phyloP scores from a whole-genome alignment of 2,329 filamentous ascomycete genomes.

The Sporothrix mexicana region DNA sequence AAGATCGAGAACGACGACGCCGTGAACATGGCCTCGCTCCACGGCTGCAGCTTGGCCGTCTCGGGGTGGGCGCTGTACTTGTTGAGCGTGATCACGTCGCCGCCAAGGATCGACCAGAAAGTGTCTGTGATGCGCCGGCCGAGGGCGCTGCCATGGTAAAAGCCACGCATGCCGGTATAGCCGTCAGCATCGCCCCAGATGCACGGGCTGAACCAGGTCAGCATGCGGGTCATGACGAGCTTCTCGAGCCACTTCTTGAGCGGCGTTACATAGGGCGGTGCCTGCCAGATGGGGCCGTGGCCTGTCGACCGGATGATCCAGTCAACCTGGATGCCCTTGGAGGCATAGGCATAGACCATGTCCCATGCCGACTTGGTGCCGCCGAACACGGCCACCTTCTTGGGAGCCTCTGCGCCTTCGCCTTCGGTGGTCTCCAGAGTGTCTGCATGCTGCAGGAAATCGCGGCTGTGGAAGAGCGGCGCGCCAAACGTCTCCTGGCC shows the following conservation, averaged over 20 bases:
- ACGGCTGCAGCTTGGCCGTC: conserved; percentile 60
- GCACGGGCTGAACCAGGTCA: conserved; percentile 78
- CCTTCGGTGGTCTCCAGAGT: conserved; percentile 46
- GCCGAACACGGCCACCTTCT: conserved; percentile 62
- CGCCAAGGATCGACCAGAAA: conserved; percentile 64
- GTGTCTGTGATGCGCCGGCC: conserved; percentile 60
- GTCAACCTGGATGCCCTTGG: conserved; percentile 60
- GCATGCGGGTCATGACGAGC: conserved; percentile 67
- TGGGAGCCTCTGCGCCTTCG: conserved; percentile 38
- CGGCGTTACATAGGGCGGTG: conserved; percentile 67
- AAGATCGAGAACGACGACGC: conserved; percentile 63
- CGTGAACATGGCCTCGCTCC: conserved; percentile 58
- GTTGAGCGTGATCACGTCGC: conserved; percentile 61
- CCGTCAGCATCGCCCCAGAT: conserved; percentile 71
- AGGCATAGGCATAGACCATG: conserved; percentile 65
- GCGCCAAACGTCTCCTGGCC: conserved; percentile 54
- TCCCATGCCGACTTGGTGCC: conserved; percentile 70
- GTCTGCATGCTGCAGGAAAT: conserved; percentile 51
- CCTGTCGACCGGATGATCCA: conserved; percentile 64
- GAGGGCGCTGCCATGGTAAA: conserved; percentile 63
- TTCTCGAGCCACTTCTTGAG: conserved; percentile 72
- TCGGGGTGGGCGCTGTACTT: conserved; percentile 61
- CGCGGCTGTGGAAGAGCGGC: conserved; percentile 57
- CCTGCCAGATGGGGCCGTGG: conserved; percentile 64
- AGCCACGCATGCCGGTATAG: conserved; percentile 58